Evolutionary conservation across 805 yeast species (phyloP).

Genomic region (Starmerella vitae): DNA sequence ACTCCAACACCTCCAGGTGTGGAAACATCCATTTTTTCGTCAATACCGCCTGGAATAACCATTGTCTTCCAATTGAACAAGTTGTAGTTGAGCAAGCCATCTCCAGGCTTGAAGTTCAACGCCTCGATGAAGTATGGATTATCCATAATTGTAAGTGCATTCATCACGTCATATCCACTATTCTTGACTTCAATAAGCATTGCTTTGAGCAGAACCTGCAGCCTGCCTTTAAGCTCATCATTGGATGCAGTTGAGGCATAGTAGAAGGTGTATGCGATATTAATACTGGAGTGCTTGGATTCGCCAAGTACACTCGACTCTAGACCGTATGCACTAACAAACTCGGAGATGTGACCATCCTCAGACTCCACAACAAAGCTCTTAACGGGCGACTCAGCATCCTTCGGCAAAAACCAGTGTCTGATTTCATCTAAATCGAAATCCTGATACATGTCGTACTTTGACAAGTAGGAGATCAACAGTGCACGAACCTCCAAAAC

Average conservation of each 20-base stretch:
- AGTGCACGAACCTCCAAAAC: slow-evolving; percentile 49
- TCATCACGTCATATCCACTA: slow-evolving; percentile 73
- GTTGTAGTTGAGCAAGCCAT: slow-evolving; percentile 81
- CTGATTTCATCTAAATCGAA: slow-evolving; percentile 54
- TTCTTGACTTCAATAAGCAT: slow-evolving; percentile 63
- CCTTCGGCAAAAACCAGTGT: slow-evolving; percentile 55
- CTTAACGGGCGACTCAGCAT: slow-evolving; percentile 27
- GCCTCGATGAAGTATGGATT: slow-evolving; percentile 70
- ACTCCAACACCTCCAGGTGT: slow-evolving; percentile 75
- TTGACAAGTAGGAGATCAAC: slow-evolving; percentile 46
- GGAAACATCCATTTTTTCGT: slow-evolving; percentile 40
- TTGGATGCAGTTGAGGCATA: slow-evolving; percentile 60
- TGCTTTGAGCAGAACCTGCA: slow-evolving; percentile 50
- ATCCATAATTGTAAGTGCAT: slow-evolving; percentile 84
- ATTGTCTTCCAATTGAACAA: slow-evolving; percentile 78
- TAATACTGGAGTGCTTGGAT: slow-evolving; percentile 51
- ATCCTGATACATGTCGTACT: slow-evolving; percentile 60
- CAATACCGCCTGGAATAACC: slow-evolving; percentile 72
- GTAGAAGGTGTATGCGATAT: slow-evolving; percentile 79
- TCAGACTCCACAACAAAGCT: slow-evolving; percentile 60
- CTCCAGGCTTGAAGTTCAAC: slow-evolving; percentile 84
- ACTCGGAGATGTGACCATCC: slow-evolving; percentile 57
- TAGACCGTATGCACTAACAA: slow-evolving; percentile 74
- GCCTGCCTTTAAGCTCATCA: slow-evolving; percentile 42
- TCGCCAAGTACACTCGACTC: slow-evolving; percentile 64